Conservation (phyloP, 345 rosid genomes). For the Hypericum perforatum region DNA sequence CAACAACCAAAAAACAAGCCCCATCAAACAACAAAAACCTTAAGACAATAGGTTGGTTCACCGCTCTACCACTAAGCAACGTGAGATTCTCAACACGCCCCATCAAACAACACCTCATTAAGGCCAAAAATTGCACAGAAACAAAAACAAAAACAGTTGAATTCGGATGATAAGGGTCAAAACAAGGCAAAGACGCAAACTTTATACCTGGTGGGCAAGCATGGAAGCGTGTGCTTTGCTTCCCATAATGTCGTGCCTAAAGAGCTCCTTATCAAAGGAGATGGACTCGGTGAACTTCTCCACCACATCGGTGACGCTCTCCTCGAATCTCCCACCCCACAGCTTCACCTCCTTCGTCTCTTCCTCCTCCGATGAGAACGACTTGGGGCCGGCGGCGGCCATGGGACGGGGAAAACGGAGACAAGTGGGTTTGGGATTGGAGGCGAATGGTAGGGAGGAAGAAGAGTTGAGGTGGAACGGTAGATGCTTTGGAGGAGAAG, state of each 20-base stretch:
- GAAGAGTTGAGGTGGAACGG: too few species aligned
- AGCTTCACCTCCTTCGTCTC: slow-evolving; percentile 65
- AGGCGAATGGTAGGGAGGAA: too few species aligned
- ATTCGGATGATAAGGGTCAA: too few species aligned
- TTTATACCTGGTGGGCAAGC: slow-evolving; percentile 70
- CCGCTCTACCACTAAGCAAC: too few species aligned
- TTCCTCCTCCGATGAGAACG: background rate
- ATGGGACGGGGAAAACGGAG: background rate
- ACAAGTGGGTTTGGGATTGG: too few species aligned
- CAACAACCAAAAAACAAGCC: background rate
- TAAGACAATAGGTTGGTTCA: too few species aligned
- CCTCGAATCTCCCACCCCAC: slow-evolving; percentile 97
- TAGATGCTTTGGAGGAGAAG: too few species aligned
- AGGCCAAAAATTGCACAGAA: too few species aligned
- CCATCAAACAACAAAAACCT: background rate
- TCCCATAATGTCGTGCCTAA: slow-evolving; percentile 86
- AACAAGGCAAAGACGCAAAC: background rate
- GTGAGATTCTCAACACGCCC: too few species aligned
- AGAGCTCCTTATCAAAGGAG: slow-evolving; percentile 75
- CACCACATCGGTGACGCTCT: slow-evolving; percentile 68
- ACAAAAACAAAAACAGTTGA: too few species aligned
- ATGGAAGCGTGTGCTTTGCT: slow-evolving; percentile 93
- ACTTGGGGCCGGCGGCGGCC: background rate
- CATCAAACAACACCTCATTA: too few species aligned
- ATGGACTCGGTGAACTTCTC: slow-evolving; percentile 93